phyloP scores from a whole-genome alignment of 495 filamentous ascomycete species.

The Cercophora samala region DNA sequence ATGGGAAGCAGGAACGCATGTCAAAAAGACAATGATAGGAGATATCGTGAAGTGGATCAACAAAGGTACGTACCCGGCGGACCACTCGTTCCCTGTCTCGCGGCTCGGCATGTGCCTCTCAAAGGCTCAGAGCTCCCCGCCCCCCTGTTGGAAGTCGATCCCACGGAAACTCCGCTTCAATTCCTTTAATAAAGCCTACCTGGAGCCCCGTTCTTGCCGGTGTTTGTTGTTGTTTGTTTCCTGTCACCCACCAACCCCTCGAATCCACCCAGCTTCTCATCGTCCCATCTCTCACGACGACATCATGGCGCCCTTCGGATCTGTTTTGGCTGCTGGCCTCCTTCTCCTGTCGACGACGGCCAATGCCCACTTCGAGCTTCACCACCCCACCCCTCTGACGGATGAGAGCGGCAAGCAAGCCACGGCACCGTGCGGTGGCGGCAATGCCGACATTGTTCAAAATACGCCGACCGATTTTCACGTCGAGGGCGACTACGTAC shows the following conservation, averaged over 20 bases:
- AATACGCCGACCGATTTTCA: constrained; percentile 46
- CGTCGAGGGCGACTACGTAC: constrained; percentile 47
- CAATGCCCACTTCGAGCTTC: constrained; percentile 48
- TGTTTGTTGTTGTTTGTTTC: not conserved
- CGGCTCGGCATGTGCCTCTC: constrained; percentile 16
- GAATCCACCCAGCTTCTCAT: not conserved
- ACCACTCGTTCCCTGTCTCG: constrained; percentile 10
- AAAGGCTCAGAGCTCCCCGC: too few species aligned
- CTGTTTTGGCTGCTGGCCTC: constrained; percentile 25
- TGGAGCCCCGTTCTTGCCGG: not conserved
- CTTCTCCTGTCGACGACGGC: constrained; percentile 33
- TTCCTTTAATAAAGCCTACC: not conserved
- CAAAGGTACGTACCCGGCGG: not conserved
- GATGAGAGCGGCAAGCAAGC: constrained; percentile 39
- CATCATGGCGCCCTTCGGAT: constrained; percentile 30
- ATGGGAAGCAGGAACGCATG: not conserved
- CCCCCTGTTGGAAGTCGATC: not conserved
- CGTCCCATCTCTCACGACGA: constrained; percentile 6
- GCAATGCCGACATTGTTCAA: constrained; percentile 36
- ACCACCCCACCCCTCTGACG: constrained; percentile 43
- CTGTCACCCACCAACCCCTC: not conserved
- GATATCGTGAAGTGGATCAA: not conserved
- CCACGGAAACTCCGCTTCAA: not conserved
- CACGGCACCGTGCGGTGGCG: constrained; percentile 48
- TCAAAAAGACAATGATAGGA: not conserved